phyloP scores from a whole-genome alignment of 75 land plant species.

The Cupressus sempervirens region DNA sequence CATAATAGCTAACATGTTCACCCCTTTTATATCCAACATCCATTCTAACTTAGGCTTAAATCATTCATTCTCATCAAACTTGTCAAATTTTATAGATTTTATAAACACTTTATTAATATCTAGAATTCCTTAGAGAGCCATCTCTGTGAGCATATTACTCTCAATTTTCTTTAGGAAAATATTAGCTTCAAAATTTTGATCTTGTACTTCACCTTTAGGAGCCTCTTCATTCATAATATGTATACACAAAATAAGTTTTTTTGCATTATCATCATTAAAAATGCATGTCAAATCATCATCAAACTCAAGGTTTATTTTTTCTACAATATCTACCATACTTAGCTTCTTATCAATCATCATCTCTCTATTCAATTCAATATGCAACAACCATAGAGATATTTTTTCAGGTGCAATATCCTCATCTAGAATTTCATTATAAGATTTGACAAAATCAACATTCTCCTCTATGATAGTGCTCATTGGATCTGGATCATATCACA shows the following conservation, averaged over 20 bases:
- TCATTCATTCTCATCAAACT: conserved; percentile 77
- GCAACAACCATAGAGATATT: conserved; percentile 95
- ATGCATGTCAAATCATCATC: conserved; percentile 96
- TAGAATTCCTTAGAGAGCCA: conserved; percentile 90
- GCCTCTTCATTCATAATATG: conserved; percentile 98
- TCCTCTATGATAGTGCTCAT: conserved; percentile 95
- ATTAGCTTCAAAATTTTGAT: conserved; percentile 92
- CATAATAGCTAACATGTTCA: conserved; percentile 91
- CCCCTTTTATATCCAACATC: conserved; percentile 98
- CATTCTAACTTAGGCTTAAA: conserved; percentile 85
- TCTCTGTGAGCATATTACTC: conserved; percentile 95
- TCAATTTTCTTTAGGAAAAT: conserved; percentile 93
- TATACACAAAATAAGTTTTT: conserved; percentile 85
- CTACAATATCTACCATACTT: conserved; percentile 97
- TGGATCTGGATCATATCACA: conserved; percentile 98
- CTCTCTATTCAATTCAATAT: conserved; percentile 93
- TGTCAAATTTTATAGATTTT: conserved; percentile 60
- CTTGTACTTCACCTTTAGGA: conserved; percentile 68
- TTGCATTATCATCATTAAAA: conserved; percentile 98
- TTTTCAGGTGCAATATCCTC: conserved; percentile 92
- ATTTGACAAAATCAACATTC: conserved; percentile 89
- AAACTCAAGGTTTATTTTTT: conserved; percentile 92
- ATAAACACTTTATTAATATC: conserved; percentile 96
- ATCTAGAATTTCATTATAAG: conserved; percentile 97
- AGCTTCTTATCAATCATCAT: conserved; percentile 99